These are phyloP conservation scores for Oryza rufipogon DNA, from an alignment of 176 grass and related monocot genomes.

Conservation along the genomic window DNA sequence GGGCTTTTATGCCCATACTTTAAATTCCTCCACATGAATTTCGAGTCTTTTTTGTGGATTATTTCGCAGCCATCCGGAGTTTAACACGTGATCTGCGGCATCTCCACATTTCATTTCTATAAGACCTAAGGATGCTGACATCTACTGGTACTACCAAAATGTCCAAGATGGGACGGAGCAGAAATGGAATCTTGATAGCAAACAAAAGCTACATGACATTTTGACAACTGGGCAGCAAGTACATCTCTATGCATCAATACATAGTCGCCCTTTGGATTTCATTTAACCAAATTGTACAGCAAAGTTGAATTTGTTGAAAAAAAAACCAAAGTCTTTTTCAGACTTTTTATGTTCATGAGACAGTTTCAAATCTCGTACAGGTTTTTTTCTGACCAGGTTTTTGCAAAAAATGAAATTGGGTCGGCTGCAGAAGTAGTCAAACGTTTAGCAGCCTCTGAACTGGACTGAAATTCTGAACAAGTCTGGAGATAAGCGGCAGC, in stretches of 20 bases:
- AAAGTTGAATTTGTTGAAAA: slow-evolving; percentile 10
- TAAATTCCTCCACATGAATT: neutral
- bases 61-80: neutral
- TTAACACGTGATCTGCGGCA: neutral
- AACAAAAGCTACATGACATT: neutral
- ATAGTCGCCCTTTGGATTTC: neutral
- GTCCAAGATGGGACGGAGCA: neutral
- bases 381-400: neutral
- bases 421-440: neutral
- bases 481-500: neutral
- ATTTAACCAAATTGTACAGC: neutral
- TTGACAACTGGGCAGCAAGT: neutral
- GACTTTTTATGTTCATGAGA: neutral
- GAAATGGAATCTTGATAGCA: neutral
- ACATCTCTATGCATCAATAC: neutral
- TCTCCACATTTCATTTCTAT: neutral
- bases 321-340: neutral
- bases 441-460: neutral
- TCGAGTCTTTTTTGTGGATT: neutral
- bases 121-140: neutral
- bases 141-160: neutral
- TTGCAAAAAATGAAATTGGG: neutral
- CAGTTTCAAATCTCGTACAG: too few relatives aligned
- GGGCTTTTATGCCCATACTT: neutral
- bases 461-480: neutral